Conservation (phyloP, 805 yeast species). For the Barnettozyma sucrosica region DNA sequence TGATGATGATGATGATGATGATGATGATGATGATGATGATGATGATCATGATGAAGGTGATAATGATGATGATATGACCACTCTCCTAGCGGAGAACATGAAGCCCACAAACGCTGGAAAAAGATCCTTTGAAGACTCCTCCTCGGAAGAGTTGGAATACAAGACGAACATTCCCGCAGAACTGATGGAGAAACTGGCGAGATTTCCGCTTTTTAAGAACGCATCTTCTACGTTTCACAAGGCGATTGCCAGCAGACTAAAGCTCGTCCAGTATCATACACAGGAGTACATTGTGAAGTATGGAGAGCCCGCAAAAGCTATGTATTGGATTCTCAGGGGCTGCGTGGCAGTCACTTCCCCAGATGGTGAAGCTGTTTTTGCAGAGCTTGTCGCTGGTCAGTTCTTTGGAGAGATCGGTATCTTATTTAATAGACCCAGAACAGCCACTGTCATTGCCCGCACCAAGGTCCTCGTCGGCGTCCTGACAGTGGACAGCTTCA, state of each 20-base stretch:
- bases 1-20: too few relatives aligned
- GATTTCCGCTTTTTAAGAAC: conserved; percentile 58
- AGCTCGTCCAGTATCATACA: conserved; percentile 56
- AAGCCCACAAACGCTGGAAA: neutral
- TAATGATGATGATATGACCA: too few relatives aligned
- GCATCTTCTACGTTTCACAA: conserved; percentile 64
- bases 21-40: too few relatives aligned
- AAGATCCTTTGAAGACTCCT: neutral
- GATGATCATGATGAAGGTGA: too few relatives aligned
- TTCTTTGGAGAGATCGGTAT: conserved; percentile 81
- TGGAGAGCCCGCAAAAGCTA: conserved; percentile 69
- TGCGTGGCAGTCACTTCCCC: conserved; percentile 70
- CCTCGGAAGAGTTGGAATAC: neutral
- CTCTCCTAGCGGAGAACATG: neutral
- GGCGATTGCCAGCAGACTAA: conserved; percentile 51
- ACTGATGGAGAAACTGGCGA: conserved; percentile 45
- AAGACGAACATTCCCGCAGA: conserved; percentile 40
- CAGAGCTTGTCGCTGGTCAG: conserved; percentile 62
- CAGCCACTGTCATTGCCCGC: conserved; percentile 72
- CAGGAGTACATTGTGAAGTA: conserved; percentile 64
- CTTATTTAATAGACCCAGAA: conserved; percentile 66
- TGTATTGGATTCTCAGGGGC: conserved; percentile 78
- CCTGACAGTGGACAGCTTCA: conserved; percentile 56
- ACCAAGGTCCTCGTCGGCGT: conserved; percentile 64
- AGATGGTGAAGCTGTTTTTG: conserved; percentile 71